Evolutionary conservation across 129 eudicot species (phyloP), one percentile per base, ranked within the genome.

Genomic region (Flaveria trinervia): DNA sequence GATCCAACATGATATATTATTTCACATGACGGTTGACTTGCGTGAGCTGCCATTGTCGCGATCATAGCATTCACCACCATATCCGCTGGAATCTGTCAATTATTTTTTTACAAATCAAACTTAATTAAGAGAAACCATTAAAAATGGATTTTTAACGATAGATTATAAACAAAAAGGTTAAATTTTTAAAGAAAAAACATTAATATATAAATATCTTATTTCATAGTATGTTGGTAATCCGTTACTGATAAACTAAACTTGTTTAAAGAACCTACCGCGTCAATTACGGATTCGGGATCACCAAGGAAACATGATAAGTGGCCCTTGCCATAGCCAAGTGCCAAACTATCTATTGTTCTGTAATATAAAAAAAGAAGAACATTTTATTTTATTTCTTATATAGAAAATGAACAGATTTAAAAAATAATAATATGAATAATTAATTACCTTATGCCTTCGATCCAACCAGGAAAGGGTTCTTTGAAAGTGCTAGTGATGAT

Each of bases 381-480:
- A 18, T 52, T 1, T 18, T 20, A 49, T 3, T 2, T 48, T 4
- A 10, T 13, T 7, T 17, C 1, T n/a, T 2, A 17, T 13, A 10
- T 0, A n/a, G 17, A 25, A 11, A 3, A 14, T 39, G 13, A 2
- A 45, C 9, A 7, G 10, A 8, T 44, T 44, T 1, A 8, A 22
- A 20, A 15, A 7, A n/a, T 3, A 33, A 3, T 45, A 45, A 30
- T 7, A 66, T 43, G 12, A 16, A 14, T 2, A 13, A 39, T 30
- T 2, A 72, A 7, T 41, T 77, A 88, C 90, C 86, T 79, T 36
- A 71, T 16, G 3, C 88, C 85, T 74, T 88, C 89, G 11, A 83
- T 78, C 89, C 89, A 88, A 13, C 92, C 92, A 16, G 92, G 83
- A 17, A 88, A 83, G 1, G 92, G 92, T 50, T 88, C 92, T 76